These are phyloP conservation scores for Papilionanthe hybrid DNA, from an alignment of 116 monocot species.

Conservation along the genomic window DNA sequence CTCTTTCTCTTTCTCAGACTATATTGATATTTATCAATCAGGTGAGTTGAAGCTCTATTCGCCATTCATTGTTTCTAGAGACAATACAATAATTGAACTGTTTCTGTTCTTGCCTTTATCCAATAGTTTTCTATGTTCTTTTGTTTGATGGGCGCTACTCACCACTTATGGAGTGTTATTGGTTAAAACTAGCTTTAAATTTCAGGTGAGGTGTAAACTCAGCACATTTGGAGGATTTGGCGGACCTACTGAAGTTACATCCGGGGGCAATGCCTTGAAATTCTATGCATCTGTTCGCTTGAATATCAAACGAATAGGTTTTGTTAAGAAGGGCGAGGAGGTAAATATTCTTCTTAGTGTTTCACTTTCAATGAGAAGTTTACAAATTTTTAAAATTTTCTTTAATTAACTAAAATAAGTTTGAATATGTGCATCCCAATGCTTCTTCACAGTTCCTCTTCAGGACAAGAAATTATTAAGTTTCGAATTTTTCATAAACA, in stretches of 20 bases:
- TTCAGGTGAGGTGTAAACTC: slow-evolving; percentile 79
- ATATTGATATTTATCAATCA: slow-evolving; percentile 94
- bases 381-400: neutral
- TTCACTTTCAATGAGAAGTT: neutral
- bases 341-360: slow-evolving; percentile 20
- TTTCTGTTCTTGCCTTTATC: neutral
- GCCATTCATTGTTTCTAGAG: neutral
- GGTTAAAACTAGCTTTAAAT: neutral
- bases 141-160: neutral
- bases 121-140: neutral
- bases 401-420: neutral
- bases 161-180: neutral
- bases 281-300: slow-evolving; percentile 92
- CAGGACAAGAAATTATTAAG: neutral
- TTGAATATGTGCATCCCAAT: neutral
- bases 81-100: neutral
- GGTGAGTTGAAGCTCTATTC: slow-evolving; percentile 17
- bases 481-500: too few relatives aligned
- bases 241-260: slow-evolving; percentile 85
- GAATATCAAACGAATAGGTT: slow-evolving; percentile 67
- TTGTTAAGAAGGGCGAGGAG: slow-evolving; percentile 88
- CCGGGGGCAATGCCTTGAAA: slow-evolving; percentile 92
- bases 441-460: neutral
- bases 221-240: slow-evolving; percentile 90
- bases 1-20: slow-evolving; percentile 88